Evolutionary conservation across 2,329 filamentous ascomycete species (phyloP).

Genomic region (Colletotrichum ledebouriae): DNA sequence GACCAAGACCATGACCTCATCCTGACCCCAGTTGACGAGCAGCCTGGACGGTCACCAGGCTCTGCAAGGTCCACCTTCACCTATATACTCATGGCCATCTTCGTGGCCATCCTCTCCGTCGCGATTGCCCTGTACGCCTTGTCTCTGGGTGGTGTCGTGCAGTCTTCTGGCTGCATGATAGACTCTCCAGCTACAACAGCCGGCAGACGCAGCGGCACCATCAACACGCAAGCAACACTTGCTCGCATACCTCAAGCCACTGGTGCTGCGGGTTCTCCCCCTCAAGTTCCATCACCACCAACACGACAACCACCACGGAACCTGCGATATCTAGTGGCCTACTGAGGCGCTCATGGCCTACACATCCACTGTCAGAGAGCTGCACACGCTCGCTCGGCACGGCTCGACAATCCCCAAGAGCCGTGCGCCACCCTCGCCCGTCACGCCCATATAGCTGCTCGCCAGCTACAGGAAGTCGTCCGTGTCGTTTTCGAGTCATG

Average conservation of each 20-base stretch:
- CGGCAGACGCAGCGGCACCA: neutral
- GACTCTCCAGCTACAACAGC: neutral
- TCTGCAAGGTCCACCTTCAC: neutral
- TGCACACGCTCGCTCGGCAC: neutral
- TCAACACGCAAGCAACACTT: neutral
- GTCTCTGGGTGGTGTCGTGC: neutral
- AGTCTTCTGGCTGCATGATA: neutral
- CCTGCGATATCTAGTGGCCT: neutral
- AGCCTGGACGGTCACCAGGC: neutral
- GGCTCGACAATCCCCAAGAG: neutral
- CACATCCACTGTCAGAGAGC: neutral
- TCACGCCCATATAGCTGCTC: neutral
- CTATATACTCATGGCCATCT: too few species aligned
- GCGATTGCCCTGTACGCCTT: neutral
- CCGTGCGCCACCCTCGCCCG: neutral
- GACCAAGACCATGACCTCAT: neutral
- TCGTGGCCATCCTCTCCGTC: conserved; percentile 1
- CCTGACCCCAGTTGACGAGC: neutral
- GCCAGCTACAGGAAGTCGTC: neutral
- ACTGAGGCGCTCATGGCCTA: neutral
- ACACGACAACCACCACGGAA: neutral
- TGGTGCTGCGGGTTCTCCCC: neutral
- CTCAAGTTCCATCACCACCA: neutral
- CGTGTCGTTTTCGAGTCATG: neutral
- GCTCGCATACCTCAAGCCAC: neutral